phyloP scores from a whole-genome alignment of 495 filamentous ascomycete genomes.

The Schizothecium vesticola region DNA sequence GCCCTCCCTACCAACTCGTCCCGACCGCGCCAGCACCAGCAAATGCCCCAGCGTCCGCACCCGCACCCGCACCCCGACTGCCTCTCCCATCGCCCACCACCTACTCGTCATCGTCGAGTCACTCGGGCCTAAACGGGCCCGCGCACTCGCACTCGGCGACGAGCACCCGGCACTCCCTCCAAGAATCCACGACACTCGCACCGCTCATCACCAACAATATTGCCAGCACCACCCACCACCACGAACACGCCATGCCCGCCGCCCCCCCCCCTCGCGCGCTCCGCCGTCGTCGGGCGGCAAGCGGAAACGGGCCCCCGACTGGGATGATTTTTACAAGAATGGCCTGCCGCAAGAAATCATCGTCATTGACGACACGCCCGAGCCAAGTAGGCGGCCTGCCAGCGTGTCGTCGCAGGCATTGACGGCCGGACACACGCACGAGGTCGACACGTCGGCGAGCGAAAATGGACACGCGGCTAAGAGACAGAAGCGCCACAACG shows the following conservation, averaged over 20 bases:
- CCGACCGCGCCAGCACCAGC: conserved; percentile 43
- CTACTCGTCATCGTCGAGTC: conserved; percentile 31
- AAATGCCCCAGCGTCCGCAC: neutral
- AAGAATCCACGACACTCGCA: conserved; percentile 24
- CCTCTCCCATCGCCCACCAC: conserved; percentile 33
- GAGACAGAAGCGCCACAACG: conserved; percentile 45
- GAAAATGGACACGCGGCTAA: conserved; percentile 39
- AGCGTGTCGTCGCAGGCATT: conserved; percentile 25
- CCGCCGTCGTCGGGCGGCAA: conserved; percentile 38
- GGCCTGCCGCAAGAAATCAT: conserved; percentile 91
- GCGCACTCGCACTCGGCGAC: conserved; percentile 25
- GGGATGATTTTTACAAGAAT: conserved; percentile 88
- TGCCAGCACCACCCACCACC: conserved; percentile 29
- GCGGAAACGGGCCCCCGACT: conserved; percentile 66
- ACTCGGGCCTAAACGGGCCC: conserved; percentile 35
- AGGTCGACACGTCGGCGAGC: conserved; percentile 13
- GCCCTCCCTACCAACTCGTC: conserved; percentile 45
- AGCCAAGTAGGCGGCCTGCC: conserved; percentile 43
- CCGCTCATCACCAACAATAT: conserved; percentile 12
- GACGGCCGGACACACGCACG: conserved; percentile 26
- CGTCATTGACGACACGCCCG: conserved; percentile 87
- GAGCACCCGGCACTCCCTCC: conserved; percentile 26
- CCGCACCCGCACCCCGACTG: neutral
- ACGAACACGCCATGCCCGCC: conserved; percentile 10
- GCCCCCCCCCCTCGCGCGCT: neutral